Conservation (phyloP, 768 basidiomycete species). For the Pholiota conissans region DNA sequence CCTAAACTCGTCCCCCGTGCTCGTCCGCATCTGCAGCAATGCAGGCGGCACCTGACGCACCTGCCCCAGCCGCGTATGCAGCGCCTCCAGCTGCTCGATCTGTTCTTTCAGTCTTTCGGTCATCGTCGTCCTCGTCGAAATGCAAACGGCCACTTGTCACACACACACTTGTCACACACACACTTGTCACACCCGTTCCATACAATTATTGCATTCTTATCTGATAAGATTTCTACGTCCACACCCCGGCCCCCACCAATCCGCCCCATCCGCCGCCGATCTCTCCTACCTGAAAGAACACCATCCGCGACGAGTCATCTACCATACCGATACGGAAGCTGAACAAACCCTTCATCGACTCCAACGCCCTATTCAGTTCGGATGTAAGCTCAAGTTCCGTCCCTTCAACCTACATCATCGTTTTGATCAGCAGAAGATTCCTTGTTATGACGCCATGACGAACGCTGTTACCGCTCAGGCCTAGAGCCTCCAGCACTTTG, state of each 20-base stretch:
- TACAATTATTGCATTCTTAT: background rate
- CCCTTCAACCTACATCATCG: background rate
- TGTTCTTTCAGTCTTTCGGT: slow-evolving; percentile 16
- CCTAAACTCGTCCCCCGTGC: slow-evolving; percentile 10
- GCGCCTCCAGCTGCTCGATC: slow-evolving; percentile 18
- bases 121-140: slow-evolving; percentile 12
- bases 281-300: slow-evolving; percentile 14
- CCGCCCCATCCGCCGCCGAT: slow-evolving; percentile 21
- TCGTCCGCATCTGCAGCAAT: slow-evolving; percentile 13
- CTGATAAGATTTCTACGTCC: slow-evolving; percentile 28
- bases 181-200: too few relatives aligned
- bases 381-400: background rate
- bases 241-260: slow-evolving; percentile 27
- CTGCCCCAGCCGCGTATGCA: slow-evolving; percentile 15
- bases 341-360: slow-evolving; percentile 11
- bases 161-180: slow-evolving; percentile 14
- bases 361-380: slow-evolving; percentile 2
- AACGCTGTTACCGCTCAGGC: slow-evolving; percentile 10
- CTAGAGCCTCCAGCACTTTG: slow-evolving; percentile 21
- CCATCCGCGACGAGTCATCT: slow-evolving; percentile 10
- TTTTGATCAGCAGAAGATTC: slow-evolving; percentile 6
- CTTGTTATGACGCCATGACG: slow-evolving; percentile 2
- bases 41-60: slow-evolving; percentile 22
- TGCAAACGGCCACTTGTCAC: slow-evolving; percentile 8
- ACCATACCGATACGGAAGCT: slow-evolving; percentile 13